phyloP scores from a whole-genome alignment of 2,329 filamentous ascomycete species.

The Teratosphaeria pseudoeucalypti region DNA sequence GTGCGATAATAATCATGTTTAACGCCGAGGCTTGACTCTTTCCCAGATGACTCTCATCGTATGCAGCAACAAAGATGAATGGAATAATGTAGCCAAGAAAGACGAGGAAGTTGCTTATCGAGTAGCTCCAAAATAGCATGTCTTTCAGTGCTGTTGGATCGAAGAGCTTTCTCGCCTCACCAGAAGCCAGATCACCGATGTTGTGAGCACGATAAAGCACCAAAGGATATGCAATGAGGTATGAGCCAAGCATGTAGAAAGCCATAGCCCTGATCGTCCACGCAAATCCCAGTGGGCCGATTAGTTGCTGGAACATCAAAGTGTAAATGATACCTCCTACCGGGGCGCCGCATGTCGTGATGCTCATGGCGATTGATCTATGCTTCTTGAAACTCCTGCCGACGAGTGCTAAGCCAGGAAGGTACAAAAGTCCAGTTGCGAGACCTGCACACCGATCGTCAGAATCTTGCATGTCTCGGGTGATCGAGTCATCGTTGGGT shows the following conservation, averaged over 20 bases:
- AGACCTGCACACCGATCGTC: not conserved
- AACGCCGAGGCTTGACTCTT: constrained; percentile 41
- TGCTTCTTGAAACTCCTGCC: constrained; percentile 47
- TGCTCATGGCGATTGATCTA: constrained; percentile 49
- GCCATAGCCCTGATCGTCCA: constrained; percentile 54
- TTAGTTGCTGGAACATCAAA: constrained; percentile 39
- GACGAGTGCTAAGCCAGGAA: constrained; percentile 27
- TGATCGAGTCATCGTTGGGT: constrained; percentile 23
- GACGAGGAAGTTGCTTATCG: constrained; percentile 21
- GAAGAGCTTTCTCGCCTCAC: constrained; percentile 23
- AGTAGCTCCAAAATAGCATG: constrained; percentile 29
- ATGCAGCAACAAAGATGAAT: constrained; percentile 34
- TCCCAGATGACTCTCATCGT: constrained; percentile 23
- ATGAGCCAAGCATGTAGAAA: constrained; percentile 45
- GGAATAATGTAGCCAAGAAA: constrained; percentile 27
- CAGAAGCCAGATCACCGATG: constrained; percentile 20
- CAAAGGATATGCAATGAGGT: constrained; percentile 26
- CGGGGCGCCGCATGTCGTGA: constrained; percentile 49
- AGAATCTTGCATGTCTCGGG: not conserved
- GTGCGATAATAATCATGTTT: constrained; percentile 46
- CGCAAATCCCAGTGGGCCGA: constrained; percentile 49
- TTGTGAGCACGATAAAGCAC: constrained; percentile 25
- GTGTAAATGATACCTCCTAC: constrained; percentile 54
- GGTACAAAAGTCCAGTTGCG: constrained; percentile 29
- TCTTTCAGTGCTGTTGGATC: constrained; percentile 31